Evolutionary conservation across 2,329 filamentous ascomycete species (phyloP), one percentile per base, ranked within the genome.

Genomic region (Botryotinia narcissicola): DNA sequence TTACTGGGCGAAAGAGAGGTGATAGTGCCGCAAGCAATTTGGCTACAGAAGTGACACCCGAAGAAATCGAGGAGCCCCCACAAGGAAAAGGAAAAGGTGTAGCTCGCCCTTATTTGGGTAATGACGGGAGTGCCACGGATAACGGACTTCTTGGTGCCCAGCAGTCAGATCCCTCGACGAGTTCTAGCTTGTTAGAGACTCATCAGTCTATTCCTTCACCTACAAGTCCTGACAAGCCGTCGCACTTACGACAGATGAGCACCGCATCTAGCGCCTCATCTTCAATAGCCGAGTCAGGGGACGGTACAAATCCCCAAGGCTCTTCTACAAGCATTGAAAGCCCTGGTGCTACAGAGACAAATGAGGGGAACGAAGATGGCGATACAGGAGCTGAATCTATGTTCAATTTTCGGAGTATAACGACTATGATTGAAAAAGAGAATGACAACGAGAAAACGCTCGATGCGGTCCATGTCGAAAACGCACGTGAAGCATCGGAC

Each of bases 371-470:
- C 3, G 87, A 89, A 37, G 82, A 84, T 10, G 87, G 87, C 37
- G 84, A 86, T 7, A 79, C 85, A 7, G 86, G 86, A 63, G 84
- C 87, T 0, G 95, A 98, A 80, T 89, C 94, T 4, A 90, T 97
- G 88, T 96, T 97, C 83, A 98, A 97, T 81, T 98, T 98, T 80
- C 87, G 90, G 73, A 97, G 94, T 77, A 84, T 98, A 35, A 93
- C 93, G 2, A 93, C 93, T 75, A 93, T 97, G 81, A 93, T 98
- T 44, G 93, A 91, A 57, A 87, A 90, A 68, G 88, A 90, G 60
- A 87, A 90, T 60, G 80, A 80, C 14, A 76, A 78, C 40, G 78
- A 80, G 51, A 77, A 78, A 68, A 76, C 75, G 70, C 75, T 77
- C 64, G 42, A 73, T 37, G 75, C 76, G 2, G 73, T 71, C 57